These are phyloP conservation scores for Beta corolliflora DNA, from an alignment of 179 eudicot genomes.

Conservation along the genomic window DNA sequence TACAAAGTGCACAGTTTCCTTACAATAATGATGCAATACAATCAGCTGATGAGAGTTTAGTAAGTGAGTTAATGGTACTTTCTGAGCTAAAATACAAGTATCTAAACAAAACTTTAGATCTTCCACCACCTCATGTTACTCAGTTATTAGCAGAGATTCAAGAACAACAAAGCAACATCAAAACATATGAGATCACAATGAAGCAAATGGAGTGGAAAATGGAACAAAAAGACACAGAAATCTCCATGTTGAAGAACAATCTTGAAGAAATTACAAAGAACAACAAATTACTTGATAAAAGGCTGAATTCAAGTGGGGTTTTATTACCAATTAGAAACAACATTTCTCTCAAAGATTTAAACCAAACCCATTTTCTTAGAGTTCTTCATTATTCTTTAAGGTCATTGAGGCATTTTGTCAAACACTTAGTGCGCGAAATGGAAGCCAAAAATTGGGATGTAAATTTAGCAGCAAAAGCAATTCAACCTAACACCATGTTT, in stretches of 20 bases:
- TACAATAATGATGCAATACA: slow-evolving; percentile 63
- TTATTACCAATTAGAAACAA: slow-evolving; percentile 44
- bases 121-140: slow-evolving; percentile 77
- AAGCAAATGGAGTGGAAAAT: slow-evolving; percentile 63
- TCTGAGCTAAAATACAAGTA: slow-evolving; percentile 72
- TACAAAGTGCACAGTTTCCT: slow-evolving; percentile 83
- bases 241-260: slow-evolving; percentile 29
- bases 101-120: slow-evolving; percentile 52
- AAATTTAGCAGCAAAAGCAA: slow-evolving; percentile 64
- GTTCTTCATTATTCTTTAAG: slow-evolving; percentile 52
- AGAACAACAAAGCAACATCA: slow-evolving; percentile 81
- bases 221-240: slow-evolving; percentile 41
- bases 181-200: slow-evolving; percentile 84
- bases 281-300: slow-evolving; percentile 53
- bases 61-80: slow-evolving; percentile 49
- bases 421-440: slow-evolving; percentile 69
- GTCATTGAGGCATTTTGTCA: slow-evolving; percentile 68
- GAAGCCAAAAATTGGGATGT: slow-evolving; percentile 69
- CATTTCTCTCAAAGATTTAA: slow-evolving; percentile 39
- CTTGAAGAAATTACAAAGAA: slow-evolving; percentile 28
- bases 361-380: slow-evolving; percentile 47
- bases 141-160: slow-evolving; percentile 79
- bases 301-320: slow-evolving; percentile 59
- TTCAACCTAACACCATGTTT: slow-evolving; percentile 41
- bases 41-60: slow-evolving; percentile 72